Evolutionary conservation across 2,329 filamentous ascomycete genomes (phyloP).

Genomic region (Cryphonectria naterciae): DNA sequence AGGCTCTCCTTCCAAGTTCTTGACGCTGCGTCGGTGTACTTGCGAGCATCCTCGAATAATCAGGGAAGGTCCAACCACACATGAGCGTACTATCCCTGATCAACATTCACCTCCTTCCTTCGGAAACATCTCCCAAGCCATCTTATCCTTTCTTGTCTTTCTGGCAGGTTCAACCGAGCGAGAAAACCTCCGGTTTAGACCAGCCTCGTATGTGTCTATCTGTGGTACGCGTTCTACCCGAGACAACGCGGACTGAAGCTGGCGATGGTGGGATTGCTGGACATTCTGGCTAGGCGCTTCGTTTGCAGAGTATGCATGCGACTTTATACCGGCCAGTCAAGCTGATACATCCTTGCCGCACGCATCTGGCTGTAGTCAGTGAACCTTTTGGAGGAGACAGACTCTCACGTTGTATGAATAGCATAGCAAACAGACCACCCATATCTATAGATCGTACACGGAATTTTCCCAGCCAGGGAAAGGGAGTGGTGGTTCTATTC

Average conservation of each 20-base stretch:
- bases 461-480: neutral
- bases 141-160: neutral
- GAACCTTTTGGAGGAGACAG: neutral
- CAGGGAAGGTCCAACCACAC: neutral
- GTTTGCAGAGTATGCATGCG: too few relatives aligned
- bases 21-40: too few relatives aligned
- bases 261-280: neutral
- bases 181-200: neutral
- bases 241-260: neutral
- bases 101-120: neutral
- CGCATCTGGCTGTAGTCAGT: neutral
- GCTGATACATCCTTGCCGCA: too few relatives aligned
- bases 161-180: too few relatives aligned
- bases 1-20: too few relatives aligned
- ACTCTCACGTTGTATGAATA: neutral
- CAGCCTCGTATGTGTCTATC: neutral
- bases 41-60: too few relatives aligned
- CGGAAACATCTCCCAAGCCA: neutral
- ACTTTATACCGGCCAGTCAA: too few relatives aligned
- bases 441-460: constrained; percentile 15
- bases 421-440: constrained; percentile 5
- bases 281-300: too few relatives aligned
- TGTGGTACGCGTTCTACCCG: neutral
- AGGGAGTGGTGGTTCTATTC: neutral
- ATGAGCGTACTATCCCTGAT: neutral